These are phyloP conservation scores for Phytopythium sindhum DNA, from an alignment of 352 stramenopile genomes.

Conservation along the genomic window DNA sequence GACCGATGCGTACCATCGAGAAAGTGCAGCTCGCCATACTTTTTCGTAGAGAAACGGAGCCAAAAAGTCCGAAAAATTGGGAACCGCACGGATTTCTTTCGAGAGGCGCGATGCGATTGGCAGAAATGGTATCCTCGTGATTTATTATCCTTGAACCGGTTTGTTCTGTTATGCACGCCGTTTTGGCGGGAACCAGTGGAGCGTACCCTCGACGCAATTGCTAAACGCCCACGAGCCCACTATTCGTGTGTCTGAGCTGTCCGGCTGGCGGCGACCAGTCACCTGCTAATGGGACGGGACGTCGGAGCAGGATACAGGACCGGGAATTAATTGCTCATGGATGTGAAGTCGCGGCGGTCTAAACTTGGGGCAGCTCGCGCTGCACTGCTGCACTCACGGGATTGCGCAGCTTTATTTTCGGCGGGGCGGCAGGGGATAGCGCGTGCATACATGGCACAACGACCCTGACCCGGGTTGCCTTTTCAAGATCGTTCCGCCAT, in stretches of 20 bases:
- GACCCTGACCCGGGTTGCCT: background rate
- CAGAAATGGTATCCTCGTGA: conserved; percentile 1
- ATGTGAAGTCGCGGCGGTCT: background rate
- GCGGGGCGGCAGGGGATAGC: too few relatives aligned
- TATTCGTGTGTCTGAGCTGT: background rate
- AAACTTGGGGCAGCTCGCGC: background rate
- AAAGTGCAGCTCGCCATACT: background rate
- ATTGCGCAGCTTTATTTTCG: background rate
- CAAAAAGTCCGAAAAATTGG: background rate
- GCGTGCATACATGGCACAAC: background rate
- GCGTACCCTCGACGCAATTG: background rate
- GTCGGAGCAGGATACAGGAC: background rate
- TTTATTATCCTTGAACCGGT: background rate
- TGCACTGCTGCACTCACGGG: too few relatives aligned
- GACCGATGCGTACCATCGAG: background rate
- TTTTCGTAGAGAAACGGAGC: background rate
- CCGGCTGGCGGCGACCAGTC: background rate
- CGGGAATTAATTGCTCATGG: too few relatives aligned
- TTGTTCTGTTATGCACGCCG: background rate
- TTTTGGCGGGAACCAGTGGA: background rate
- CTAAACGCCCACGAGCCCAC: background rate
- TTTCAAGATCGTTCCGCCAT: conserved; percentile 3
- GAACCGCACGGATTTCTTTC: background rate
- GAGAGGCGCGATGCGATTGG: background rate
- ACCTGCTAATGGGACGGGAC: background rate